These are phyloP conservation scores for Solanum pimpinellifolium DNA, from an alignment of 257 asterid species.

Conservation along the genomic window DNA sequence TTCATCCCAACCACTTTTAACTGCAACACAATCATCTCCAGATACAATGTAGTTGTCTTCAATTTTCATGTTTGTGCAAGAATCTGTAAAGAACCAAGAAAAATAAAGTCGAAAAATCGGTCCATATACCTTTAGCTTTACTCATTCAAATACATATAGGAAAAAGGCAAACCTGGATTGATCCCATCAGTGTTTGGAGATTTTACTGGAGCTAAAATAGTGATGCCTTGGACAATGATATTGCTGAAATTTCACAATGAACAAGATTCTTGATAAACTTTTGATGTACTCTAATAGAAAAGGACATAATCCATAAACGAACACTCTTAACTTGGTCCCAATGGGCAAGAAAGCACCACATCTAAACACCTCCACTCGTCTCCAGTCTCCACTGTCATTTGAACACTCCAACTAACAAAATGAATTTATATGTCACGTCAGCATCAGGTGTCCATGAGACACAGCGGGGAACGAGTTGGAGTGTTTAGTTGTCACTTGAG, in stretches of 20 bases:
- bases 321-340: too few relatives aligned
- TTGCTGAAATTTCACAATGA: constrained; percentile 22
- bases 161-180: constrained; percentile 39
- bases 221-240: constrained; percentile 32
- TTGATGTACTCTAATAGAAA: not conserved
- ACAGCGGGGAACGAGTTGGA: too few relatives aligned
- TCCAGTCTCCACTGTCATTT: too few relatives aligned
- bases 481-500: too few relatives aligned
- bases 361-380: too few relatives aligned
- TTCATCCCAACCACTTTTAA: constrained; percentile 16
- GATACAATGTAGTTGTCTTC: constrained; percentile 11
- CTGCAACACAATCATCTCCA: constrained; percentile 13
- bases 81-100: not conserved
- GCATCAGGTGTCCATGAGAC: too few relatives aligned
- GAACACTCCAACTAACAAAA: too few relatives aligned
- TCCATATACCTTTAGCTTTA: not conserved
- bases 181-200: constrained; percentile 69
- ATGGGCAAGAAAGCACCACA: too few relatives aligned
- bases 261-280: not conserved
- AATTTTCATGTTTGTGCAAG: constrained; percentile 1
- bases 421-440: too few relatives aligned
- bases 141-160: not conserved
- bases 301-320: too few relatives aligned
- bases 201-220: constrained; percentile 54
- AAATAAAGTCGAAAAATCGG: not conserved